Conservation (phyloP, 768 basidiomycete species). For the Pisolithus albus region DNA sequence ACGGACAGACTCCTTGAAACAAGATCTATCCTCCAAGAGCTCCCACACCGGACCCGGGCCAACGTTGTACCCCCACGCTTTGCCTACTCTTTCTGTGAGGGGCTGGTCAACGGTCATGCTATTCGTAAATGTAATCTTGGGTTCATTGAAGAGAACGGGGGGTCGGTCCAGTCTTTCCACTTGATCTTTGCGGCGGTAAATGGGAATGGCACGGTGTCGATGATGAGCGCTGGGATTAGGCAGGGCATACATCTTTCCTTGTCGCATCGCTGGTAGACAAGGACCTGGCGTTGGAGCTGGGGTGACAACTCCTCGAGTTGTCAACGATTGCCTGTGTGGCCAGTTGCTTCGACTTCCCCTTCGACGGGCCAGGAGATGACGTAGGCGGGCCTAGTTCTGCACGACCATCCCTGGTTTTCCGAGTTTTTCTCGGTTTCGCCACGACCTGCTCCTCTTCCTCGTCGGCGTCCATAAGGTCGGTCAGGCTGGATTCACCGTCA, state of each 20-base stretch:
- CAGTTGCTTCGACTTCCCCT: too few relatives aligned
- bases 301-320: constrained; percentile 2
- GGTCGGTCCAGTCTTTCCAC: constrained; percentile 51
- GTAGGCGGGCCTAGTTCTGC: too few relatives aligned
- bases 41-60: constrained; percentile 78
- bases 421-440: too few relatives aligned
- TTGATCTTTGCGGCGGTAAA: constrained; percentile 44
- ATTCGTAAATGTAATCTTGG: constrained; percentile 42
- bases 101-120: constrained; percentile 44
- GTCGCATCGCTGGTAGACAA: constrained; percentile 7
- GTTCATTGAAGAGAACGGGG: constrained; percentile 45
- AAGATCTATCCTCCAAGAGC: constrained; percentile 67
- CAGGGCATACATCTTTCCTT: constrained; percentile 43
- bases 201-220: constrained; percentile 61
- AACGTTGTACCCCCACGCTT: constrained; percentile 67
- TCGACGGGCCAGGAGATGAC: too few relatives aligned
- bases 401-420: too few relatives aligned
- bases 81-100: constrained; percentile 51
- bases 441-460: too few relatives aligned
- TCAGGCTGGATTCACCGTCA: too few relatives aligned
- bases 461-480: too few relatives aligned
- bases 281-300: constrained; percentile 7
- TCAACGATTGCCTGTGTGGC: not conserved
- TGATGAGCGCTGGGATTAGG: constrained; percentile 66
- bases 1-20: constrained; percentile 58